Conservation (phyloP, 75 land plant genomes). For the Gnetum montanum region DNA sequence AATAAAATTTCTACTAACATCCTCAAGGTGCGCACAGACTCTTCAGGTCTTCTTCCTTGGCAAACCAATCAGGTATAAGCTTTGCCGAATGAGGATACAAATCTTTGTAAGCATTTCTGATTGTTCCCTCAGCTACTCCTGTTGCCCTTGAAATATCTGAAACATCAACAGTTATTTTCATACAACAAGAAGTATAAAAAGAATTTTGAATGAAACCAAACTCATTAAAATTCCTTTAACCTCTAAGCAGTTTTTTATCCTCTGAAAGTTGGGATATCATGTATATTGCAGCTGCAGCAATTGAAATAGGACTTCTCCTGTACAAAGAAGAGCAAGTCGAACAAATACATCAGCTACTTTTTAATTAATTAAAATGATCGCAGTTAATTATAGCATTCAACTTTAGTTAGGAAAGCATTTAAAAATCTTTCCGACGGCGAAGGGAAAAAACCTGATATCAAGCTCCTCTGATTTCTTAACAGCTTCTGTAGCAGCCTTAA, state of each 20-base stretch:
- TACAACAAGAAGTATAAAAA: not conserved
- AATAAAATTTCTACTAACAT: too few relatives aligned
- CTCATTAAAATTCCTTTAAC: constrained; percentile 9
- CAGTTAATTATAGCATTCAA: too few relatives aligned
- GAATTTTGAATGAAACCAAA: not conserved
- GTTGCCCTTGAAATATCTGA: constrained; percentile 77
- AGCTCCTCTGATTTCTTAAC: constrained; percentile 83
- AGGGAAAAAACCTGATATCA: constrained; percentile 55
- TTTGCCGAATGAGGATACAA: constrained; percentile 54
- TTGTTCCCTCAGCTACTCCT: constrained; percentile 85
- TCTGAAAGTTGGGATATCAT: constrained; percentile 71
- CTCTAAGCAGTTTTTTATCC: constrained; percentile 63
- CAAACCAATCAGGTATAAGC: constrained; percentile 64
- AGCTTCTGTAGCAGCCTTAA: constrained; percentile 92
- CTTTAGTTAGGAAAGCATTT: too few relatives aligned
- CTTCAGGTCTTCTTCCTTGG: constrained; percentile 57
- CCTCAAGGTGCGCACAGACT: constrained; percentile 45
- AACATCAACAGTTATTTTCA: too few relatives aligned
- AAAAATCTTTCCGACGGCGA: too few relatives aligned
- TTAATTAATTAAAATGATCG: too few relatives aligned
- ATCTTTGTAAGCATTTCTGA: constrained; percentile 67
- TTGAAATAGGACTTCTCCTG: constrained; percentile 85
- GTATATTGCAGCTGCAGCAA: constrained; percentile 79
- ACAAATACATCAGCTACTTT: too few relatives aligned
- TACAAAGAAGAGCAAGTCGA: constrained; percentile 8